Conservation (phyloP, 441 rosid genomes). For the Eutrema salsugineum region DNA sequence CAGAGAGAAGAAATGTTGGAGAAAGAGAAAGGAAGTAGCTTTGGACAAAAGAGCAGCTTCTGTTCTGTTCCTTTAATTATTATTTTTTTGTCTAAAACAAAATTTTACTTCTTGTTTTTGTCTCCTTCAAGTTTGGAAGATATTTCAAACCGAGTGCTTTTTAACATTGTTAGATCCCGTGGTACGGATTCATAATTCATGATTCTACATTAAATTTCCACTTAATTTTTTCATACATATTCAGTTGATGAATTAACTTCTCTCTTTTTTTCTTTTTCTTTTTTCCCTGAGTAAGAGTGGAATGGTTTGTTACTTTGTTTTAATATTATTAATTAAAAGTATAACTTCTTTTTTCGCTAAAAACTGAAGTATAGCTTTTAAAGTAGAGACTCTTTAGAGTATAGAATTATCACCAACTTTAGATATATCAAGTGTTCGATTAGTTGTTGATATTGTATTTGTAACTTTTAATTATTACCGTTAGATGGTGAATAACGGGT, state of each 20-base stretch:
- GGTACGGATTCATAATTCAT: conserved; percentile 34
- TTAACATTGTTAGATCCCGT: conserved; percentile 33
- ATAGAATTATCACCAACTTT: not conserved
- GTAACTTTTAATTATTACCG: not conserved
- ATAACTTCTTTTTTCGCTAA: too few species aligned
- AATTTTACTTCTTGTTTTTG: conserved; percentile 15
- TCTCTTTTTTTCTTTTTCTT: not conserved
- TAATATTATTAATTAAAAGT: not conserved
- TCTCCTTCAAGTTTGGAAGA: conserved; percentile 36
- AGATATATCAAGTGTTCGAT: not conserved
- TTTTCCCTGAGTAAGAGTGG: not conserved
- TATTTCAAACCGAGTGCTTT: conserved; percentile 26
- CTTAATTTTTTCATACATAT: not conserved
- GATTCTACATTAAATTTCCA: conserved; percentile 1
- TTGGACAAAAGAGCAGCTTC: conserved; percentile 40
- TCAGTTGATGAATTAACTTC: not conserved
- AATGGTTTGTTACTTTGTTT: not conserved
- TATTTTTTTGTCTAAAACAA: not conserved
- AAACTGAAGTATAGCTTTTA: too few species aligned
- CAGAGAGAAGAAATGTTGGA: conserved; percentile 28
- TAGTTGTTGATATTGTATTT: not conserved
- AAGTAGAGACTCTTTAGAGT: too few species aligned
- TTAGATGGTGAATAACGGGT: not conserved
- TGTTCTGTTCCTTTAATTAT: conserved; percentile 24
- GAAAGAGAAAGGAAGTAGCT: conserved; percentile 29